These are phyloP conservation scores for Komagataella pseudopastoris DNA, from an alignment of 805 yeast species.

Conservation along the genomic window DNA sequence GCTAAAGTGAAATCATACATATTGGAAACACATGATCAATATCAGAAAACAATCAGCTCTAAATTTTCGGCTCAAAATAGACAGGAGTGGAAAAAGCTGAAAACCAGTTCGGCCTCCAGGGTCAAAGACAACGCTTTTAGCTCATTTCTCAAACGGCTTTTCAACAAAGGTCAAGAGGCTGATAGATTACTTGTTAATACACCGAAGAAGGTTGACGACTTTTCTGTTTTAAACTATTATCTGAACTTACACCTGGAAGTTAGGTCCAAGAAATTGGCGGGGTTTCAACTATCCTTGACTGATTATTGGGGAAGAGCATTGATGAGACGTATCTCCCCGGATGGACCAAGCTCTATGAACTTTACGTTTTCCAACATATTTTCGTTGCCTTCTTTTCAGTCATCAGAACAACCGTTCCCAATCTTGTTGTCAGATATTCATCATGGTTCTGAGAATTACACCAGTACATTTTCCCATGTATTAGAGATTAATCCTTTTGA, in stretches of 20 bases:
- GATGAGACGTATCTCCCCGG: slow-evolving; percentile 29
- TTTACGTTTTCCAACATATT: slow-evolving; percentile 25
- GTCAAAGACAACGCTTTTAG: slow-evolving; percentile 5
- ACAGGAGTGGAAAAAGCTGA: not conserved
- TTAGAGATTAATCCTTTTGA: slow-evolving; percentile 55
- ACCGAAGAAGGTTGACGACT: not conserved
- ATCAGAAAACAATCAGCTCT: not conserved
- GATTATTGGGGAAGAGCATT: slow-evolving; percentile 63
- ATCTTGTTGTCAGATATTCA: slow-evolving; percentile 27
- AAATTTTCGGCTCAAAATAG: not conserved
- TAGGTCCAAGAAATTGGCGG: slow-evolving; percentile 33
- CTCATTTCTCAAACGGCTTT: slow-evolving; percentile 3
- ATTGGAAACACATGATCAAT: not conserved
- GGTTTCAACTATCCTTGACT: slow-evolving; percentile 44
- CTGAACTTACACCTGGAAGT: slow-evolving; percentile 40
- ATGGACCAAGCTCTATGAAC: slow-evolving; percentile 19
- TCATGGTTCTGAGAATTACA: slow-evolving; percentile 15
- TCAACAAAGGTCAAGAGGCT: not conserved
- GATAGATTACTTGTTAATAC: not conserved
- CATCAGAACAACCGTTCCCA: slow-evolving; percentile 33
- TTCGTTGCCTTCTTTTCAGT: slow-evolving; percentile 20
- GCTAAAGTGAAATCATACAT: not conserved
- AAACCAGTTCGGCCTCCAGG: not conserved
- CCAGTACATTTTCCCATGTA: slow-evolving; percentile 17
- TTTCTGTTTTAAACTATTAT: slow-evolving; percentile 29